These are phyloP conservation scores for Verticillium zaregamsianum DNA, from an alignment of 2,329 filamentous ascomycete genomes.

Conservation along the genomic window DNA sequence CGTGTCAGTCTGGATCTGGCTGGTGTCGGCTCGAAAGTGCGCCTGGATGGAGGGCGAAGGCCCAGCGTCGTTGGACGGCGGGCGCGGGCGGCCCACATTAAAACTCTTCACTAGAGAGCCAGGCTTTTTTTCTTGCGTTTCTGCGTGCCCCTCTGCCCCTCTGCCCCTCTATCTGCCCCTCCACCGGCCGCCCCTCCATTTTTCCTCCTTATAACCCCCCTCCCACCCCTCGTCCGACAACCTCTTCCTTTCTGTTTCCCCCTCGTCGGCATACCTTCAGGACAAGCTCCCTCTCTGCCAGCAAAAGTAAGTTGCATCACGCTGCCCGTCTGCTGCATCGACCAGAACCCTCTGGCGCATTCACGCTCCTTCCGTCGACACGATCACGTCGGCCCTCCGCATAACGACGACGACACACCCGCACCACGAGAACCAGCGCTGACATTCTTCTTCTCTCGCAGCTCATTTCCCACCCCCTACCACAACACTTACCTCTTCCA, in stretches of 20 bases:
- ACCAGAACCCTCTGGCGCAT: neutral
- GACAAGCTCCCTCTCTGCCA: neutral
- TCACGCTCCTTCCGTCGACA: too few relatives aligned
- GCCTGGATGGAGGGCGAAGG: neutral
- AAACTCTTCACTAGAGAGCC: neutral
- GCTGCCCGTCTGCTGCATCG: neutral
- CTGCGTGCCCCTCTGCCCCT: neutral
- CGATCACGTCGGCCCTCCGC: neutral
- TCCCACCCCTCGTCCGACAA: neutral
- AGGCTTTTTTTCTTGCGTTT: neutral
- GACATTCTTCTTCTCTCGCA: neutral
- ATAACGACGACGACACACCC: neutral
- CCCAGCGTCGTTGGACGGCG: neutral
- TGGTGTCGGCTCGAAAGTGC: neutral
- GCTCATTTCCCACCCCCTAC: neutral
- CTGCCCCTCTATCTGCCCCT: conserved; percentile 1
- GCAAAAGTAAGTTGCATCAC: neutral
- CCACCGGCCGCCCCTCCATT: neutral
- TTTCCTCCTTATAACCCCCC: neutral
- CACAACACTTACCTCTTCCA: neutral
- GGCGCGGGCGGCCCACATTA: neutral
- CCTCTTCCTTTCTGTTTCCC: neutral
- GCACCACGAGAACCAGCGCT: neutral
- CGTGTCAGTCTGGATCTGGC: neutral
- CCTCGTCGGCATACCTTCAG: conserved; percentile 4